Percentiles rank a stretch among this genome's conserved stretches.
Conservation (phyloP, 495 filamentous ascomycete genomes). For the Neurospora discreta region DNA sequence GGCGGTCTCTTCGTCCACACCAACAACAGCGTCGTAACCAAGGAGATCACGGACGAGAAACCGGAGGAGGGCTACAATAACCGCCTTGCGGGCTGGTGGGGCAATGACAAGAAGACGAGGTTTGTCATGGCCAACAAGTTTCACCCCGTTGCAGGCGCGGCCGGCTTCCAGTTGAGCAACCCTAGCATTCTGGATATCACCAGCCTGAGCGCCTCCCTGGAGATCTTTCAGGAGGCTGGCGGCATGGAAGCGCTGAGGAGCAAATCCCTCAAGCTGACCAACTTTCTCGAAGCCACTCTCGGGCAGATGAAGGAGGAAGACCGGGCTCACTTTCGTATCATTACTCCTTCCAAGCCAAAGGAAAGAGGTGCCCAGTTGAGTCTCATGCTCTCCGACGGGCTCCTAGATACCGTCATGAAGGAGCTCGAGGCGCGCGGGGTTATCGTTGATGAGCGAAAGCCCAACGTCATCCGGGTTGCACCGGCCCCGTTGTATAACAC, state of each 20-base stretch:
- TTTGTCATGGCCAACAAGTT: conserved; percentile 77
- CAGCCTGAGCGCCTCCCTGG: conserved; percentile 63
- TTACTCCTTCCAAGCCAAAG: conserved; percentile 64
- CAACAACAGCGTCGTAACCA: conserved; percentile 48
- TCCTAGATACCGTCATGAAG: conserved; percentile 60
- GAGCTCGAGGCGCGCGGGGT: conserved; percentile 57
- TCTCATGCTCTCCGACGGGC: conserved; percentile 50
- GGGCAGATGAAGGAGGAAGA: conserved; percentile 31
- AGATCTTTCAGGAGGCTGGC: conserved; percentile 61
- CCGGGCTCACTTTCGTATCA: conserved; percentile 52
- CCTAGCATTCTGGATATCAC: conserved; percentile 56
- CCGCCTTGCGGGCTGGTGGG: conserved; percentile 85
- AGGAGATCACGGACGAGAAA: conserved; percentile 19
- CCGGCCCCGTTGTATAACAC: conserved; percentile 86
- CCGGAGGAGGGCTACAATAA: conserved; percentile 32
- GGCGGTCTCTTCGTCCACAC: conserved; percentile 83
- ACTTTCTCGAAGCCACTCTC: conserved; percentile 67
- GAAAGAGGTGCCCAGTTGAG: conserved; percentile 84
- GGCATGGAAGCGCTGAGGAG: conserved; percentile 57
- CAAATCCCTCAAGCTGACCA: conserved; percentile 67
- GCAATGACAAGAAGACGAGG: conserved; percentile 60
- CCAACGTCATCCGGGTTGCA: conserved; percentile 85
- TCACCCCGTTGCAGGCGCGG: conserved; percentile 56
- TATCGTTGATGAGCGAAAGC: conserved; percentile 79
- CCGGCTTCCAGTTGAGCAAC: conserved; percentile 61